A percentile compares a stretch with the other conserved stretches of the same genome.
Evolutionary conservation across 1,139 yeast species (phyloP).

Genomic region (Geotrichum bryndzae): DNA sequence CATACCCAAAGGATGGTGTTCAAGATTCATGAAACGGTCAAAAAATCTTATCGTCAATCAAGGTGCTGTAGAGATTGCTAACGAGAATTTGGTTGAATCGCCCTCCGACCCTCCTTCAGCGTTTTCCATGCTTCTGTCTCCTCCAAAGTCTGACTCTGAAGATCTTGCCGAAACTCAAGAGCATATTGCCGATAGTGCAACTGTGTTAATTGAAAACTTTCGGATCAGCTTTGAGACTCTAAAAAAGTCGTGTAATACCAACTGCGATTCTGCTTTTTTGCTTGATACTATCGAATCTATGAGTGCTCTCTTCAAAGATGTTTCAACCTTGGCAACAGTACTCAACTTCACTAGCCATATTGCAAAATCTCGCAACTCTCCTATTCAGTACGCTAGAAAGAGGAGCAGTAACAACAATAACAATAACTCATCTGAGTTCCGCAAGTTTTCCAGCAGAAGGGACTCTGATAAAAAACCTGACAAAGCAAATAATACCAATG

Average conservation of each 20-base stretch:
- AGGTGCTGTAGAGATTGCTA: neutral
- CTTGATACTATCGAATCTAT: neutral
- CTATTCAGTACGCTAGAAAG: neutral
- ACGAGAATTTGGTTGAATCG: neutral
- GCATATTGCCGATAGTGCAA: conserved; percentile 13
- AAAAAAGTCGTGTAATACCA: neutral
- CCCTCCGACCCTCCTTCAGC: conserved; percentile 1
- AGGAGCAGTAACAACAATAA: neutral
- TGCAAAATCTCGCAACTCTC: neutral
- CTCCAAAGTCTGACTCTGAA: conserved; percentile 10
- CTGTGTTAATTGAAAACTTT: conserved; percentile 11
- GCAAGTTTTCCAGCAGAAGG: neutral
- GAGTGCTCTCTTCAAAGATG: conserved; percentile 5
- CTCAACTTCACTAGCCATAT: conserved; percentile 14
- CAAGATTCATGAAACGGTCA: conserved; percentile 12
- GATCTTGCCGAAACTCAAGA: conserved; percentile 9
- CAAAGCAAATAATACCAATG: no score
- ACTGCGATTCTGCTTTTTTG: neutral
- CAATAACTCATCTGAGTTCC: neutral
- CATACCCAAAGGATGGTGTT: conserved; percentile 16
- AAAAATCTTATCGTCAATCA: conserved; percentile 1
- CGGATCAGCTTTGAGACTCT: conserved; percentile 5
- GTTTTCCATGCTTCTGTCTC: conserved; percentile 10
- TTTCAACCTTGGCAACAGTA: conserved; percentile 10
- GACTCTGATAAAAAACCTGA: neutral